phyloP scores from a whole-genome alignment of 73 alveolate species.

The Tetrahymena malaccensis region DNA sequence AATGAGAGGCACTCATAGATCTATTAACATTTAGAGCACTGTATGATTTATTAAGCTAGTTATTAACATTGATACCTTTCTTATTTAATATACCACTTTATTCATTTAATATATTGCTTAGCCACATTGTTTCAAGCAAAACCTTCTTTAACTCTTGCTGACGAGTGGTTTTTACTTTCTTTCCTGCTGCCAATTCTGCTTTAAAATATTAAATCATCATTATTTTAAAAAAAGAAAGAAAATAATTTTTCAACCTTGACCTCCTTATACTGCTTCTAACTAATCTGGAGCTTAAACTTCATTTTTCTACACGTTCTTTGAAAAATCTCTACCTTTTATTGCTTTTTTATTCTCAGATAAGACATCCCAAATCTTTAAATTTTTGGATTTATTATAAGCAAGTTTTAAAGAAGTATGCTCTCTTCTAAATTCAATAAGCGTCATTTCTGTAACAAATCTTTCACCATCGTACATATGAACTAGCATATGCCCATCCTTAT shows the following conservation, averaged over 20 bases:
- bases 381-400: slow-evolving; percentile 11
- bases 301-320: neutral
- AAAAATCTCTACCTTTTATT: slow-evolving; percentile 5
- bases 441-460: slow-evolving; percentile 21
- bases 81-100: slow-evolving; percentile 1
- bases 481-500: slow-evolving; percentile 2
- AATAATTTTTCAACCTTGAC: neutral
- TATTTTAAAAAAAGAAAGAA: neutral
- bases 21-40: neutral
- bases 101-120: slow-evolving; percentile 25
- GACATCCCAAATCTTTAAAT: slow-evolving; percentile 35
- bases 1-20: neutral
- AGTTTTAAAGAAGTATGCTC: slow-evolving; percentile 22
- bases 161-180: slow-evolving; percentile 7
- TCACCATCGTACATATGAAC: slow-evolving; percentile 38
- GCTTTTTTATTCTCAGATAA: slow-evolving; percentile 23
- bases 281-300: neutral
- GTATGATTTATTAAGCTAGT: neutral
- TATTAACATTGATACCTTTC: neutral
- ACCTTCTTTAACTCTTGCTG: slow-evolving; percentile 30
- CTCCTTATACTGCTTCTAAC: neutral
- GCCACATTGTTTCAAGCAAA: slow-evolving; percentile 34
- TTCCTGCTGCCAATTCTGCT: neutral
- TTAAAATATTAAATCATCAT: neutral
- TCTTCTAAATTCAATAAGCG: slow-evolving; percentile 32